These are phyloP conservation scores for Agarophyton chilense DNA, from an alignment of 23 red algal genomes.

Conservation along the genomic window DNA sequence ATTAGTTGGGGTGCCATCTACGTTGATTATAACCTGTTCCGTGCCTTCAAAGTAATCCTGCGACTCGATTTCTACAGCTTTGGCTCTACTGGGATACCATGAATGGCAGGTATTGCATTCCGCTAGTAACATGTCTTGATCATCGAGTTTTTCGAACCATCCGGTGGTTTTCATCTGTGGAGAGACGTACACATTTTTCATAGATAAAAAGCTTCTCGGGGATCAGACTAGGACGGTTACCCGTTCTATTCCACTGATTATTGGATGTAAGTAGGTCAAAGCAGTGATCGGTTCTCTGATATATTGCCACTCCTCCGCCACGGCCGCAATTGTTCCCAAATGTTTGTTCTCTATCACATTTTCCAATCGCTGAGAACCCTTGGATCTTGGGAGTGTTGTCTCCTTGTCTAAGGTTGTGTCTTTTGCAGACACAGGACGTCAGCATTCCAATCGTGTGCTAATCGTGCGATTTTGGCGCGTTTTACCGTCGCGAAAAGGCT, in stretches of 20 bases:
- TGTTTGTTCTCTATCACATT: background rate
- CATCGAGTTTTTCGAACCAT: background rate
- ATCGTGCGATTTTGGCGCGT: background rate
- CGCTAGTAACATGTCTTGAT: background rate
- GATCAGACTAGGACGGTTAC: background rate
- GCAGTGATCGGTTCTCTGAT: background rate
- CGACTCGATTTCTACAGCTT: background rate
- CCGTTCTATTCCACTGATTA: background rate
- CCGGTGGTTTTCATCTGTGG: background rate
- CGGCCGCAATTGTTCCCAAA: background rate
- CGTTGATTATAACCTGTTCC: background rate
- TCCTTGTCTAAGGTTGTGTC: background rate
- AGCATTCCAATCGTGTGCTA: background rate
- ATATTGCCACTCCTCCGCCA: background rate
- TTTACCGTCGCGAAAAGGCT: background rate
- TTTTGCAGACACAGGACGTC: background rate
- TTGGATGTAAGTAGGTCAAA: background rate
- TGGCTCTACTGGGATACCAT: background rate
- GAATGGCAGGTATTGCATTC: background rate
- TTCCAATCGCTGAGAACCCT: background rate
- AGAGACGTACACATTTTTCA: background rate
- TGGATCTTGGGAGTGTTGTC: background rate
- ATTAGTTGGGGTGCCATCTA: background rate
- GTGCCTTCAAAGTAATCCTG: background rate
- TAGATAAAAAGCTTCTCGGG: background rate